Percentiles rank a stretch among this genome's conserved stretches.
These are phyloP conservation scores for Tagetes erecta DNA, from an alignment of 129 eudicot species.

Conservation along the genomic window DNA sequence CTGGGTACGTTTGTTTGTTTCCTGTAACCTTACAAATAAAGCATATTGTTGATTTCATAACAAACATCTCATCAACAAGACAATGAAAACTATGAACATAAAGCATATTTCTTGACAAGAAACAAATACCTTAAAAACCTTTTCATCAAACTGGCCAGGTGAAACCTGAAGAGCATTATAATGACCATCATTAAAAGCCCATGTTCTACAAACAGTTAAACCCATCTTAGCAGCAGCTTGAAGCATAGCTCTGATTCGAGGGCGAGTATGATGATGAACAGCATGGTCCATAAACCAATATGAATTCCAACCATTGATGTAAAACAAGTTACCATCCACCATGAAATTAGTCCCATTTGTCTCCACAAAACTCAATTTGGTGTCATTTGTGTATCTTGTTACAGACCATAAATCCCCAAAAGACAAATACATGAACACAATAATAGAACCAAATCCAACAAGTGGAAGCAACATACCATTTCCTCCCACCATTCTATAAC, in stretches of 20 bases:
- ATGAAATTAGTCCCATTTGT: slow-evolving; percentile 82
- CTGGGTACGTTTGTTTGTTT: too few species aligned
- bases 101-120: too few species aligned
- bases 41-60: too few species aligned
- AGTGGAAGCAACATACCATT: too few species aligned
- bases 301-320: slow-evolving; percentile 91
- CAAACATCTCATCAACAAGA: too few species aligned
- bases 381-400: slow-evolving; percentile 34
- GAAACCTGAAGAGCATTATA: slow-evolving; percentile 89
- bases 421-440: slow-evolving; percentile 66
- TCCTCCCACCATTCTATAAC: too few species aligned
- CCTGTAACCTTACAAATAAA: too few species aligned
- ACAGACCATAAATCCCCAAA: slow-evolving; percentile 60
- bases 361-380: slow-evolving; percentile 66
- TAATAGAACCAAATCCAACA: slow-evolving; percentile 55
- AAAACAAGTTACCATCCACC: slow-evolving; percentile 69
- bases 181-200: slow-evolving; percentile 97
- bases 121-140: slow-evolving; percentile 51
- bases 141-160: slow-evolving; percentile 85
- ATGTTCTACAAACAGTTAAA: slow-evolving; percentile 89
- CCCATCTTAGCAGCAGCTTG: slow-evolving; percentile 94
- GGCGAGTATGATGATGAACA: slow-evolving; percentile 51
- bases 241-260: slow-evolving; percentile 63
- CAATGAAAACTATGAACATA: too few species aligned
- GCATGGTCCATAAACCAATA: slow-evolving; percentile 95